Conservation (phyloP, 108 stramenopile genomes). For the Nannochloropsis salina region DNA sequence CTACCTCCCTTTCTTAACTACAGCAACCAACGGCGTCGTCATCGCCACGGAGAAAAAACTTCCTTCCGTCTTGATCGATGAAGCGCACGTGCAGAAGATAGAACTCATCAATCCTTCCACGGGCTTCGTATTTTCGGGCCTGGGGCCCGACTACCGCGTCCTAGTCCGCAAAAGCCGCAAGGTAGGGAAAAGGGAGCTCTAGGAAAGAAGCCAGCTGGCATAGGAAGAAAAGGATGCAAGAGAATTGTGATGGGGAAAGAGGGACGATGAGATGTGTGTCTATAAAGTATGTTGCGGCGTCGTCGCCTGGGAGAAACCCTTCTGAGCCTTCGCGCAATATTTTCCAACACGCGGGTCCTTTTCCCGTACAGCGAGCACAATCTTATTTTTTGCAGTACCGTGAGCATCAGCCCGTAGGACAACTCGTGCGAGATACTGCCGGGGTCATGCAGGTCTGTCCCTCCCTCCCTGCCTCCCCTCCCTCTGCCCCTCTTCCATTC, state of each 20-base stretch:
- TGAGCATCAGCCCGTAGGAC: constrained; percentile 70
- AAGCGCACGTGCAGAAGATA: constrained; percentile 76
- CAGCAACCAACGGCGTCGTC: constrained; percentile 95
- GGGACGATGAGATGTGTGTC: too few species aligned
- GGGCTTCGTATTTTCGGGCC: constrained; percentile 94
- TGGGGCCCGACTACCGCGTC: constrained; percentile 98
- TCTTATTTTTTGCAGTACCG: constrained; percentile 68
- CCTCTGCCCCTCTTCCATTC: background rate
- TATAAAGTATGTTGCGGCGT: too few species aligned
- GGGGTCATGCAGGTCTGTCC: constrained; percentile 69
- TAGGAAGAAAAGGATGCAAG: background rate
- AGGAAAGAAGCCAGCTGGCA: background rate
- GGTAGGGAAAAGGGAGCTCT: constrained; percentile 22
- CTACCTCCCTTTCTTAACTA: background rate
- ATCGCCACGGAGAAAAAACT: constrained; percentile 98
- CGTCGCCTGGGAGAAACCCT: too few species aligned
- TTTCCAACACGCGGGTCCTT: too few species aligned
- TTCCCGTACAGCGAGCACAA: background rate
- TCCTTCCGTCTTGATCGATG: constrained; percentile 74
- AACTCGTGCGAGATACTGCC: constrained; percentile 87
- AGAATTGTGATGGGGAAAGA: too few species aligned
- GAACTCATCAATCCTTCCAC: constrained; percentile 72
- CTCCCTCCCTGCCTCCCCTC: background rate
- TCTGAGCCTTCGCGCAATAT: too few species aligned
- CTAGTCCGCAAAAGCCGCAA: constrained; percentile 90